Base-by-base conservation (phyloP, 2,329 filamentous ascomycete species). In the Cyphellophora attinorum region DNA sequence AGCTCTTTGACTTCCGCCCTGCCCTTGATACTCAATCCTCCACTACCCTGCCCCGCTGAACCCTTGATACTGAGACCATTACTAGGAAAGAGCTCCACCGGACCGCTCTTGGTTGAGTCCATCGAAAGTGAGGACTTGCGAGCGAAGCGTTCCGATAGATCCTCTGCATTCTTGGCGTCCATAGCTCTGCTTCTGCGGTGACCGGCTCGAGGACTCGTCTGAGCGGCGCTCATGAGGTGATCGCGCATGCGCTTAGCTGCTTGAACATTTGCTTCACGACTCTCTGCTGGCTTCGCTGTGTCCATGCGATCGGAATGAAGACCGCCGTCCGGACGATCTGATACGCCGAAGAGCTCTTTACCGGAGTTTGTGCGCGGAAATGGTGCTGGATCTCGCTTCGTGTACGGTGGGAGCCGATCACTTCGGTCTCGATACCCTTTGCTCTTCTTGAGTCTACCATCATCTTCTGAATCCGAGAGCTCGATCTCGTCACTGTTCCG, bases 1-100 rank as follows among this genome's bases (percentile, higher is more conserved):
- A 86, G 56, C 54, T 86, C 81, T 45, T 73, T 78, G 2, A 67
- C 70, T 48, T 59, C 63, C 8, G 74, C 75, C 47, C 77, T 80
- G 49, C 81, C 81, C 51, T 81, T 85, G 54, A 85, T 85, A 8
- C 68, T 64, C 42, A 84, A 70, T 1, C 70, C 75, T 15, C 40
- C 42, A 8, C 61, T 61, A 18, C 65, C 60, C 11, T 58, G 53
- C 19, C 43, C 43, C 52, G 51, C 21, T 56, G 65, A 50, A 13
- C 79, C 79, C 30, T 73, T 74, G 44, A 83, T 82, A 46, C 57
- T 74, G 46, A 81, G 67, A 2, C 60, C 60, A 28, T 51, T 51
- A 21, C 48, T 19, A 3, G 44, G 43, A 45, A 62, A 62, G 6
- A 62, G 50, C 39, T 64, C 58, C 12, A 60, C 43, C n/a, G n/a